Evolutionary conservation across 768 basidiomycete species (phyloP), one percentile per base, ranked within the genome.

Genomic region (Lentinula sp.): DNA sequence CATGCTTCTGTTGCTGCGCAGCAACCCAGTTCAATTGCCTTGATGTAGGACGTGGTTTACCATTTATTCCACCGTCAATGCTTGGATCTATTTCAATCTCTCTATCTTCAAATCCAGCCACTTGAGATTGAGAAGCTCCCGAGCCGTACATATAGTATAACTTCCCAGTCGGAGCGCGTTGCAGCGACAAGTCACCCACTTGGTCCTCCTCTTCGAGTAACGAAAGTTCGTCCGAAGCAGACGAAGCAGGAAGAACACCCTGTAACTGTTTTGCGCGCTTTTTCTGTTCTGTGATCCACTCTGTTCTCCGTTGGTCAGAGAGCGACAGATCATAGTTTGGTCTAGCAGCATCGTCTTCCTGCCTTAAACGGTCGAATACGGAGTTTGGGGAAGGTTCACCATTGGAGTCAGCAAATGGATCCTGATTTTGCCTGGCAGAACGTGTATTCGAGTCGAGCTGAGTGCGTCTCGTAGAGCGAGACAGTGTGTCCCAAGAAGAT

Each of bases 251-350:
- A 18, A 80, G 62, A 2, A 70, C 76, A 16, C 87, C 88, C 6
- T 88, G 74, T 76, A 80, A 80, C 49, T 83, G 81, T 54, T 86
- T 79, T 0, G 81, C 78, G 11, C 90, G 82, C 35, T 84, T 80
- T 54, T 84, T 89, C 71, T 96, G 93, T 66, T 95, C 92, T 39
- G 83, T 81, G 48, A 96, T 71, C 93, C 93, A 95, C 31, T 87
- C 83, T 6, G 83, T 84, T 0, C 91, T 89, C 8, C 90, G 83
- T 68, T 88, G 85, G 59, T 79, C 80, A 5, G 80, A 79, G n/a
- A 78, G 75, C 23, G 81, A 70, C 28, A 77, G 71, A 3, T 79
- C 77, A 60, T 76, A 73, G 21, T 82, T 73, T 4, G 78, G 67
- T 48, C 76, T 75, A 1, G 79, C 77, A 21, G 70, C 62, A 63